Conservation (phyloP, 371 early-diverging fungal species). For the Apophysomyces elegans region DNA sequence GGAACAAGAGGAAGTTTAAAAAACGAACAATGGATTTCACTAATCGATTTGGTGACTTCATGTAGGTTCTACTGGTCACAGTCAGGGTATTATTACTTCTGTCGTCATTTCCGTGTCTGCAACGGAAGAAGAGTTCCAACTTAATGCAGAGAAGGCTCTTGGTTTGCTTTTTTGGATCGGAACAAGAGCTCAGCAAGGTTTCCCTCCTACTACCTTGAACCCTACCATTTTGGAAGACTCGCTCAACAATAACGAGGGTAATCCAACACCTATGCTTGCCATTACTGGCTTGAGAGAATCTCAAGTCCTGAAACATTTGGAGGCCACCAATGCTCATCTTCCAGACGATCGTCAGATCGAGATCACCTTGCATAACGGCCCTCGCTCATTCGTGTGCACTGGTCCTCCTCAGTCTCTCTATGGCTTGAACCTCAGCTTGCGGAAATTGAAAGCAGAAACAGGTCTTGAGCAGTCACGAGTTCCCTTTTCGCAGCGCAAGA, state of each 20-base stretch:
- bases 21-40: too few relatives aligned
- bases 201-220: conserved; percentile 88
- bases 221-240: conserved; percentile 90
- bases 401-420: conserved; percentile 91
- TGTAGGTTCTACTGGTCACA: conserved; percentile 90
- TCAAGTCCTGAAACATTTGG: conserved; percentile 80
- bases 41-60: not conserved
- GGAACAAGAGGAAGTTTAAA: not conserved
- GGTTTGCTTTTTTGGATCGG: conserved; percentile 92
- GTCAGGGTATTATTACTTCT: conserved; percentile 93
- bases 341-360: conserved; percentile 81
- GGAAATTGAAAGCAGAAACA: conserved; percentile 84
- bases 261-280: conserved; percentile 94
- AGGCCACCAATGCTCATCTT: conserved; percentile 86
- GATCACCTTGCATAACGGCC: conserved; percentile 87
- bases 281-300: conserved; percentile 78
- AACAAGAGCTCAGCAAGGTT: conserved; percentile 84
- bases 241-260: conserved; percentile 87
- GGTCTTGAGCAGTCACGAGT: conserved; percentile 87
- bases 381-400: conserved; percentile 84
- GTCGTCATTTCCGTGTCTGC: conserved; percentile 86
- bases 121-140: conserved; percentile 80
- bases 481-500: conserved; percentile 85
- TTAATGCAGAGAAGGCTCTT: conserved; percentile 86
- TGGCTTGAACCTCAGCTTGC: conserved; percentile 86